Conservation (phyloP, 495 filamentous ascomycete species). For the Penicillium daleae region DNA sequence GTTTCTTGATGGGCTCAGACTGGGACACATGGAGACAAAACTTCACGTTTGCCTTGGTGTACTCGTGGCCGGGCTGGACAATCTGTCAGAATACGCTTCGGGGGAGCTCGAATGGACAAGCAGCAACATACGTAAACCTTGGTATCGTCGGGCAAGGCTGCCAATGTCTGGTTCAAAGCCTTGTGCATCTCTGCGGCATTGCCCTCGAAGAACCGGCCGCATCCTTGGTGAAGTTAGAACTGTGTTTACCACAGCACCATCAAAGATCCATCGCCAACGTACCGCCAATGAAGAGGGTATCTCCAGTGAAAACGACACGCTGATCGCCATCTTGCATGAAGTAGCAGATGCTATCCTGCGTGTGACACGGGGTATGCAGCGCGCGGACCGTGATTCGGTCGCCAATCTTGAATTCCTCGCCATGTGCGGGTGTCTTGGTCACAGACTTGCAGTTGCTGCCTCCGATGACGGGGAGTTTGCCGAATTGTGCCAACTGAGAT, state of each 20-base stretch:
- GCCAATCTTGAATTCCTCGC: slow-evolving; percentile 81
- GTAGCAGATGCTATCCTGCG: slow-evolving; percentile 97
- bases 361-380: slow-evolving; percentile 96
- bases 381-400: slow-evolving; percentile 79
- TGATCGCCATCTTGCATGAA: slow-evolving; percentile 80
- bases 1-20: slow-evolving; percentile 73
- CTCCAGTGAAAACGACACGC: slow-evolving; percentile 89
- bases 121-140: slow-evolving; percentile 76
- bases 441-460: slow-evolving; percentile 85
- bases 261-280: slow-evolving; percentile 11
- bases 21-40: slow-evolving; percentile 77
- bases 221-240: slow-evolving; percentile 57
- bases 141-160: slow-evolving; percentile 83
- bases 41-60: slow-evolving; percentile 91
- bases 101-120: not conserved
- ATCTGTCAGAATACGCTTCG: not conserved
- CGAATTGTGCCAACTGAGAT: slow-evolving; percentile 67
- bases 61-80: slow-evolving; percentile 86
- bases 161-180: slow-evolving; percentile 85
- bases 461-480: slow-evolving; percentile 74
- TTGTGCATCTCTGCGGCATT: slow-evolving; percentile 88
- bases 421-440: slow-evolving; percentile 72
- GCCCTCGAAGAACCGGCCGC: slow-evolving; percentile 97
- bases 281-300: slow-evolving; percentile 95
- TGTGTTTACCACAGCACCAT: not conserved